These are phyloP conservation scores for Chenopodium formosanum DNA, from an alignment of 148 eudicot species.

Conservation along the genomic window DNA sequence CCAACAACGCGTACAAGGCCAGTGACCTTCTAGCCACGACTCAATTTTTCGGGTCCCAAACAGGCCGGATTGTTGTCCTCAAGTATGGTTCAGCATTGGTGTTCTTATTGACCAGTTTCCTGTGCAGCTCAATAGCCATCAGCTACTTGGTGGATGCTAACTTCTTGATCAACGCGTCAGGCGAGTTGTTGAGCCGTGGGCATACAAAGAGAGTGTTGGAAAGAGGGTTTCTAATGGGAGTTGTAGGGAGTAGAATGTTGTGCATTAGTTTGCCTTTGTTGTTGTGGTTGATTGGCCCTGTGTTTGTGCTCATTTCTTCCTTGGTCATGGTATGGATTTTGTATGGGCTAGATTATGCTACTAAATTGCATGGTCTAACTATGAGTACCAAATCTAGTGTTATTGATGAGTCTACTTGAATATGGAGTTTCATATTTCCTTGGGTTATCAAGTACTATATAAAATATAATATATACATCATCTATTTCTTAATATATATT, in stretches of 20 bases:
- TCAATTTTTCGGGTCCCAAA: constrained; percentile 50
- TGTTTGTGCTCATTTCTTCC: constrained; percentile 51
- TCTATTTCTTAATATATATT: no score
- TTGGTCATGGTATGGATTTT: constrained; percentile 53
- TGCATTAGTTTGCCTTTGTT: constrained; percentile 55
- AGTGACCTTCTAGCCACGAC: constrained; percentile 33
- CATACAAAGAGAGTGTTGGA: constrained; percentile 47
- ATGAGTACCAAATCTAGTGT: background rate
- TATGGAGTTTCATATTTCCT: no score
- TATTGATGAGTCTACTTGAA: background rate
- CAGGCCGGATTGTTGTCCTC: constrained; percentile 46
- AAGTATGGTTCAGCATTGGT: constrained; percentile 61
- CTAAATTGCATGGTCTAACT: background rate
- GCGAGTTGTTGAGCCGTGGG: constrained; percentile 27
- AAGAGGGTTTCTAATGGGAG: constrained; percentile 60
- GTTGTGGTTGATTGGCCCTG: constrained; percentile 75
- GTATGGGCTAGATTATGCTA: constrained; percentile 58
- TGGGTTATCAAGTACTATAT: no score
- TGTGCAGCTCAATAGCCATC: constrained; percentile 69
- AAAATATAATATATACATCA: no score
- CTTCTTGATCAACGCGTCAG: constrained; percentile 60
- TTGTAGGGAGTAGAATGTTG: constrained; percentile 61
- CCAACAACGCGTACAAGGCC: constrained; percentile 61
- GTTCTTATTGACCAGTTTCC: constrained; percentile 59
- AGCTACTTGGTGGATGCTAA: constrained; percentile 68